These are phyloP conservation scores for Tulasnella sp. DNA, from an alignment of 768 basidiomycete genomes.

Conservation along the genomic window DNA sequence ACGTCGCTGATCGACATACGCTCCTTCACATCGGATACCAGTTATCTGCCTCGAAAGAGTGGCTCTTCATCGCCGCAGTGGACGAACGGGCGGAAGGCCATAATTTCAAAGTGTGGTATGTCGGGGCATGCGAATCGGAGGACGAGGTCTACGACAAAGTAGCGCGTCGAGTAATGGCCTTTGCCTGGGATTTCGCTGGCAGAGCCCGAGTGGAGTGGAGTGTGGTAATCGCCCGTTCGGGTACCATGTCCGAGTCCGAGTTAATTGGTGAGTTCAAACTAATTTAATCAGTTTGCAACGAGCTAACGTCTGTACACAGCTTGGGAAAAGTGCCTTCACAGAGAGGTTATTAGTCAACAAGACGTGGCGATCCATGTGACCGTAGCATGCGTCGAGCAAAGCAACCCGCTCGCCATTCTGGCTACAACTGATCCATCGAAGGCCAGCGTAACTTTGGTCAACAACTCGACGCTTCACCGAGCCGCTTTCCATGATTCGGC, in stretches of 20 bases:
- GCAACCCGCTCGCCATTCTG: conserved; percentile 58
- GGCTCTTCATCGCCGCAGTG: conserved; percentile 69
- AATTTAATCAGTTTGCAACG: conserved; percentile 18
- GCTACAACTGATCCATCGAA: background rate
- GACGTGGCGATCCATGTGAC: conserved; percentile 57
- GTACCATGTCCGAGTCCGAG: conserved; percentile 56
- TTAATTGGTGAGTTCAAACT: conserved; percentile 54
- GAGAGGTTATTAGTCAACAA: conserved; percentile 39
- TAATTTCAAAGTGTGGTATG: conserved; percentile 56
- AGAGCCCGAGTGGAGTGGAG: conserved; percentile 77
- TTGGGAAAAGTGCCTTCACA: conserved; percentile 57
- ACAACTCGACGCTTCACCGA: conserved; percentile 26
- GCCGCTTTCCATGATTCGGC: conserved; percentile 26
- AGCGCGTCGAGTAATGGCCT: conserved; percentile 53
- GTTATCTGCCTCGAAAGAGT: conserved; percentile 62
- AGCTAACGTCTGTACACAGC: conserved; percentile 43
- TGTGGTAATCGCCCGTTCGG: conserved; percentile 66
- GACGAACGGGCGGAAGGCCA: conserved; percentile 78
- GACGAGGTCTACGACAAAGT: conserved; percentile 48
- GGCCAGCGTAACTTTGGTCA: background rate
- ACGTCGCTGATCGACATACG: conserved; percentile 55
- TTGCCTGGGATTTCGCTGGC: conserved; percentile 58
- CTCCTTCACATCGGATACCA: conserved; percentile 76
- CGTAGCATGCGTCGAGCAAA: conserved; percentile 57
- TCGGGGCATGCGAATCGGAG: conserved; percentile 17